A percentile compares a stretch with the other conserved stretches of the same genome.
Evolutionary conservation across 768 basidiomycete genomes (phyloP).

Genomic region (Candolleomyces efflorescens): DNA sequence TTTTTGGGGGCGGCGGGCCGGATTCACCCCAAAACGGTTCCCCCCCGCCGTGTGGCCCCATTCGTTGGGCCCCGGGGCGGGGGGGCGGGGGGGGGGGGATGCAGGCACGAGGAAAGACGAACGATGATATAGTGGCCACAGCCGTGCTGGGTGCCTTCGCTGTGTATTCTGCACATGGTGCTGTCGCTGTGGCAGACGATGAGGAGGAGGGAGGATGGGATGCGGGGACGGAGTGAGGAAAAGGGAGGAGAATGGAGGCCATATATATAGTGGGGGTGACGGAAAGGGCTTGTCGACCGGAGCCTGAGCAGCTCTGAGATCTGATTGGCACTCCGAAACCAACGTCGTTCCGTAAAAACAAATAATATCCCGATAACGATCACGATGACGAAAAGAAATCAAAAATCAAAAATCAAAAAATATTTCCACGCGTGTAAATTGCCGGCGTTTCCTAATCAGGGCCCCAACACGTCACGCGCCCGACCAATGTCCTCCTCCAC

Average conservation of each 20-base stretch:
- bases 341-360: too few species aligned
- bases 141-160: slow-evolving; percentile 71
- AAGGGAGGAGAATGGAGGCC: background rate
- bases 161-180: slow-evolving; percentile 24
- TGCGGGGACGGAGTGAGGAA: slow-evolving; percentile 1
- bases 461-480: slow-evolving; percentile 24
- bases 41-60: too few species aligned
- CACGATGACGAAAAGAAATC: too few species aligned
- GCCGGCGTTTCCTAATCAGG: background rate
- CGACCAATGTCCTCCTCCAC: slow-evolving; percentile 14
- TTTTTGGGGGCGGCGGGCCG: too few species aligned
- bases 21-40: too few species aligned
- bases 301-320: slow-evolving; percentile 10
- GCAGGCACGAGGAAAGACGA: slow-evolving; percentile 20
- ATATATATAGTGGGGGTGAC: background rate
- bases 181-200: slow-evolving; percentile 15
- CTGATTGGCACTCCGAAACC: background rate
- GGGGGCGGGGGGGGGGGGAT: slow-evolving; percentile 10
- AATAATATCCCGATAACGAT: too few species aligned
- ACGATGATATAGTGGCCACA: slow-evolving; percentile 80
- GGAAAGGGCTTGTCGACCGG: slow-evolving; percentile 3
- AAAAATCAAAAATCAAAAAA: too few species aligned
- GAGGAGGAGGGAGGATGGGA: slow-evolving; percentile 8
- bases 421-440: too few species aligned
- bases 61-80: too few species aligned